These are phyloP conservation scores for Lepidium didymum DNA, from an alignment of 345 rosid species.

Conservation along the genomic window DNA sequence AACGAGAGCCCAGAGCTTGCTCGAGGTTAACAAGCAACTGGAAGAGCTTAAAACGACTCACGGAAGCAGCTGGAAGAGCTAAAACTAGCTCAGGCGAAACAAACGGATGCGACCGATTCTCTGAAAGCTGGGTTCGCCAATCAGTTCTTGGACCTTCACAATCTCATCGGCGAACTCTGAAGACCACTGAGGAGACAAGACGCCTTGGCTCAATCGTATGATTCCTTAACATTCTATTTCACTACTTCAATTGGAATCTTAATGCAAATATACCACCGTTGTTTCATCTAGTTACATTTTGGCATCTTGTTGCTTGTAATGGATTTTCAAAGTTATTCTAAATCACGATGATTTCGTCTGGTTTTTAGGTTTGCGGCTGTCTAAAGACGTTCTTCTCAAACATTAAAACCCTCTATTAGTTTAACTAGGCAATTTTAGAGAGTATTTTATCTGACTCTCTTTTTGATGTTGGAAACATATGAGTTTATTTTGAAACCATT, in stretches of 20 bases:
- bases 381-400: constrained; percentile 29
- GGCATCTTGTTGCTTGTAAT: not conserved
- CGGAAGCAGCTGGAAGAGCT: too few relatives aligned
- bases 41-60: too few relatives aligned
- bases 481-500: not conserved
- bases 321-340: not conserved
- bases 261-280: too few relatives aligned
- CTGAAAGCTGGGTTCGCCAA: too few relatives aligned
- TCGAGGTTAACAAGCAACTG: too few relatives aligned
- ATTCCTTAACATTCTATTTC: too few relatives aligned
- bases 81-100: too few relatives aligned
- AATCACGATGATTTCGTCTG: not conserved
- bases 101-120: too few relatives aligned
- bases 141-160: too few relatives aligned
- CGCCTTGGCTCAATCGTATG: constrained; percentile 86
- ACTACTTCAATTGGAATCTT: not conserved
- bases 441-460: not conserved
- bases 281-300: too few relatives aligned
- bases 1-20: too few relatives aligned
- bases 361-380: constrained; percentile 73
- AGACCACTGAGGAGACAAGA: constrained; percentile 91
- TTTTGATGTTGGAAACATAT: not conserved
- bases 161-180: too few relatives aligned
- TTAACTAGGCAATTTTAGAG: not conserved
- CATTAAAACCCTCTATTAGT: not conserved